Evolutionary conservation across 169 alveolate species (phyloP).

Genomic region (Eimeria sp.): DNA sequence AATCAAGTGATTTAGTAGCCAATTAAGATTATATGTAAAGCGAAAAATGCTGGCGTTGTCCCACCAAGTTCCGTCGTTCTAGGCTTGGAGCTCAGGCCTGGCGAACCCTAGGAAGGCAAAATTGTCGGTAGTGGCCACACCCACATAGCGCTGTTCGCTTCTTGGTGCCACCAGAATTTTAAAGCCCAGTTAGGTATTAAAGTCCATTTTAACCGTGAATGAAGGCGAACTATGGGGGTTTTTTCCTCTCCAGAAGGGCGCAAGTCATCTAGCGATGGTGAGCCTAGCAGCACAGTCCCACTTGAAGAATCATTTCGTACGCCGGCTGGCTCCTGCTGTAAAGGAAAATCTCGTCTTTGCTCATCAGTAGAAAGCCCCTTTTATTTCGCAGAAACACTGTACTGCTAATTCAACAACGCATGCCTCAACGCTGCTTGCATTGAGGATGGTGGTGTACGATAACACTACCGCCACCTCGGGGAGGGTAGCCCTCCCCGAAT

Average conservation of each 20-base stretch:
- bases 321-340: neutral
- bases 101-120: neutral
- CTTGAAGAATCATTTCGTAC: neutral
- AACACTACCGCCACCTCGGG: too few species aligned
- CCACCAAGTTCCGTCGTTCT: neutral
- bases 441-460: too few species aligned
- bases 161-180: neutral
- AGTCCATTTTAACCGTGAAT: neutral
- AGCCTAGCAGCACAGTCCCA: neutral
- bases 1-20: neutral
- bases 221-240: neutral
- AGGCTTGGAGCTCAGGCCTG: neutral
- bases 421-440: too few species aligned
- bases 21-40: too few species aligned
- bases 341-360: neutral
- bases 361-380: neutral
- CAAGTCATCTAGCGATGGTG: neutral
- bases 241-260: neutral
- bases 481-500: too few species aligned
- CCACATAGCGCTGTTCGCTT: neutral
- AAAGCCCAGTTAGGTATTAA: neutral
- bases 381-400: neutral
- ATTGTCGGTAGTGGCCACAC: neutral
- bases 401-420: neutral
- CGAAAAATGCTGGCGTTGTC: neutral